A percentile compares a stretch with the other conserved stretches of the same genome.
Conservation (phyloP, 192 early-diverging fungal species). For the Coemansia sp. region DNA sequence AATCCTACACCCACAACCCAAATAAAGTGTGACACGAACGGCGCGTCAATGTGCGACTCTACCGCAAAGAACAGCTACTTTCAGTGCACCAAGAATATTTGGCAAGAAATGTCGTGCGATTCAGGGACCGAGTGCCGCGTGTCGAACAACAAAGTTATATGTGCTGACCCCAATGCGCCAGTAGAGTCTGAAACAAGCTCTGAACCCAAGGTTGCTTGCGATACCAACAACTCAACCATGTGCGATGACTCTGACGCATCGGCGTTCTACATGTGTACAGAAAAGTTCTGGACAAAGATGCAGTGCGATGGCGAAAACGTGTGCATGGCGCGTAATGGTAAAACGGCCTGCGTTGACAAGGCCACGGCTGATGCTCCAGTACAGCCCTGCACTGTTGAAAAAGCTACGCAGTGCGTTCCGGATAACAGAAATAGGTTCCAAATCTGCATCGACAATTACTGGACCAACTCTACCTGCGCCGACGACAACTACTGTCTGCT, state of each 20-base stretch:
- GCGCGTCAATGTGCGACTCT: constrained; percentile 32
- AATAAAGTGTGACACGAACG: constrained; percentile 19
- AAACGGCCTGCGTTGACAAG: constrained; percentile 30
- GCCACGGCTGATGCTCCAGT: constrained; percentile 32
- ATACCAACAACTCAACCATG: constrained; percentile 37
- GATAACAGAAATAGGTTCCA: constrained; percentile 37
- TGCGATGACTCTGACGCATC: constrained; percentile 23
- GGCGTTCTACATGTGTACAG: constrained; percentile 37
- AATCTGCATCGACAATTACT: constrained; percentile 40
- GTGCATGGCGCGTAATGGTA: constrained; percentile 31
- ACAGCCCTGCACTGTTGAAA: constrained; percentile 19
- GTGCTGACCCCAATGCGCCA: constrained; percentile 29
- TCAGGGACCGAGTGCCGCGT: constrained; percentile 33
- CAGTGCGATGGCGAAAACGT: constrained; percentile 38
- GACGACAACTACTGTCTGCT: constrained; percentile 24
- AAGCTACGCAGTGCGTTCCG: constrained; percentile 30
- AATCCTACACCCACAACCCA: neutral
- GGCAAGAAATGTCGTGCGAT: constrained; percentile 28
- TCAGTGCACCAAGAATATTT: constrained; percentile 26
- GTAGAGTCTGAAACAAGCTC: constrained; percentile 4
- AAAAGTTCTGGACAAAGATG: constrained; percentile 39
- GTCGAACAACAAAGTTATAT: constrained; percentile 29
- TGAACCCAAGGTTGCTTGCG: constrained; percentile 14
- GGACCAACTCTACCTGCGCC: constrained; percentile 43
- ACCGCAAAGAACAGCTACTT: constrained; percentile 19